Evolutionary conservation across 2,329 filamentous ascomycete species (phyloP), one percentile per base, ranked within the genome.

Genomic region (Anthostomella pinea): DNA sequence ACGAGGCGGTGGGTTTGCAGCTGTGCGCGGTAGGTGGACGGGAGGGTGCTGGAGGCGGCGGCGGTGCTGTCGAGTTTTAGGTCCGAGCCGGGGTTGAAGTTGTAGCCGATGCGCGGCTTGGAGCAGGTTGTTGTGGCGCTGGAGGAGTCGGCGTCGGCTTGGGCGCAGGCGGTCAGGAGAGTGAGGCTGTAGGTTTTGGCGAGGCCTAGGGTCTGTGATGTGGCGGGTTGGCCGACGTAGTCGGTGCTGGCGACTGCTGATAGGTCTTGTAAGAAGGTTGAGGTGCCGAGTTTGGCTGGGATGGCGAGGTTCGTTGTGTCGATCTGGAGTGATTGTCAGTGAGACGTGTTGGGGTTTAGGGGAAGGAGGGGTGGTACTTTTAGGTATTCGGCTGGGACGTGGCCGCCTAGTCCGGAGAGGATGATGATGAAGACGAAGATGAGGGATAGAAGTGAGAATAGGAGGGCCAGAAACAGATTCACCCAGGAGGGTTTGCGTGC

Each of bases 141-240:
- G n/a, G n/a, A n/a, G n/a, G 40, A 29, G 11, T 43, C 47, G 8
- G 46, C 45, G 33, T 49, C 37, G 17, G 29, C 20, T 13, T 51
- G 46, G 9, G 52, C 51, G 41, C 63, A 65, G 3, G 52, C 48
- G 3, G 61, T 60, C 17, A 66, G 45, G 19, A 64, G 52, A 19
- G 54, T 48, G 39, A 64, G 37, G 16, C 49, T 56, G 47, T 63
- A 64, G 13, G 37, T 50, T 10, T 38, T 27, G 6, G 59, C 44
- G 31, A 63, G 46, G 8, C 52, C 52, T 14, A 64, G 47, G 3
- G 48, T 51, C 6, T 51, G 23, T 11, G 58, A 42, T 6, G 49
- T 62, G 10, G 39, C 35, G 39, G 43, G 36, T 2, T 45, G 34
- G 11, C 63, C 63, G 33, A 62, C 52, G 17, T 52, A 54, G 46